Evolutionary conservation across 1,139 yeast species (phyloP).

Genomic region (Yamadazyma friedrichii): DNA sequence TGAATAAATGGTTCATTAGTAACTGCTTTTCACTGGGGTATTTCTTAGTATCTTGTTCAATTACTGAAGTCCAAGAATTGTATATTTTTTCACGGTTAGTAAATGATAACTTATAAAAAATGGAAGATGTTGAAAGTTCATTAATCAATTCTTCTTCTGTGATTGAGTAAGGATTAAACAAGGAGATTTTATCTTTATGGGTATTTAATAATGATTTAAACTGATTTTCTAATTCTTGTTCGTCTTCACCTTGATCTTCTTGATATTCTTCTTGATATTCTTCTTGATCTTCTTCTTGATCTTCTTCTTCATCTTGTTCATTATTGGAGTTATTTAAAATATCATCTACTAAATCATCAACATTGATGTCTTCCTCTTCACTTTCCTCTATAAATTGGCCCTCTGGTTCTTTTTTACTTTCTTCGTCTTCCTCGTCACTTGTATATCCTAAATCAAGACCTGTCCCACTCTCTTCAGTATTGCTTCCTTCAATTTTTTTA

Average conservation of each 20-base stretch:
- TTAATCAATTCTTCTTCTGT: conserved; percentile 37
- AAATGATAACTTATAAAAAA: conserved; percentile 26
- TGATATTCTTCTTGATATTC: not conserved
- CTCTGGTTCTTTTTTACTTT: conserved; percentile 1
- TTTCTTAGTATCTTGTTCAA: not conserved
- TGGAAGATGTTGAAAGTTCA: conserved; percentile 29
- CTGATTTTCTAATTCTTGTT: conserved; percentile 9
- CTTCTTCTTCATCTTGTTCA: conserved; percentile 8
- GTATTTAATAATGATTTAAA: conserved; percentile 22
- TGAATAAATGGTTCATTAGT: conserved; percentile 28
- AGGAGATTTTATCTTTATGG: conserved; percentile 24
- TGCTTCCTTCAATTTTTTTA: conserved; percentile 1
- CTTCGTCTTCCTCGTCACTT: conserved; percentile 3
- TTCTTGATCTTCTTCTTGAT: conserved; percentile 8
- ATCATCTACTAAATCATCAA: conserved; percentile 11
- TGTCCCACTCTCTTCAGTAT: not conserved
- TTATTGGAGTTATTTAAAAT: conserved; percentile 4
- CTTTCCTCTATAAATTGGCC: too few relatives aligned
- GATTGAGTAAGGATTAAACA: conserved; percentile 39
- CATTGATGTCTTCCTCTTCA: conserved; percentile 3
- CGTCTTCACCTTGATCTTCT: conserved; percentile 9
- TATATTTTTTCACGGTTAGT: conserved; percentile 25
- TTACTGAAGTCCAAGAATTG: conserved; percentile 29
- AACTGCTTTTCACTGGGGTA: conserved; percentile 28
- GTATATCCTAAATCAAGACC: conserved; percentile 5